phyloP scores from a whole-genome alignment of 305 asterid genomes.

The Rubia tinctorum region DNA sequence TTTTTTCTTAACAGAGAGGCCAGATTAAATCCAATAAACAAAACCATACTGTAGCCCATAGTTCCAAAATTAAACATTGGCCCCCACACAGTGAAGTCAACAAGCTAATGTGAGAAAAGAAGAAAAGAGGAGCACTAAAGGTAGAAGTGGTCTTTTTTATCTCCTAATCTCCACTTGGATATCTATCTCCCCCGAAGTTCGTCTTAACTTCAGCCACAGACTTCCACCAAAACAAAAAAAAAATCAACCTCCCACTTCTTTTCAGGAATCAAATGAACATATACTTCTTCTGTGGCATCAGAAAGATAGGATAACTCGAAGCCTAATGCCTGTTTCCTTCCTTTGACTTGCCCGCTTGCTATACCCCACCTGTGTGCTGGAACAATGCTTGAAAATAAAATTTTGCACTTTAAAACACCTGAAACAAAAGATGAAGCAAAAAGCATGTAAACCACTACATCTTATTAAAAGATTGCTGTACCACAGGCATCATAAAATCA shows the following conservation, averaged over 20 bases:
- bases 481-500: not conserved
- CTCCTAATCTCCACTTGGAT: constrained; percentile 24
- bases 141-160: constrained; percentile 16
- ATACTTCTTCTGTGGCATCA: constrained; percentile 13
- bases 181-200: constrained; percentile 21
- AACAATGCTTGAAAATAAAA: constrained; percentile 35
- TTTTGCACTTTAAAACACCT: constrained; percentile 38
- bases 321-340: constrained; percentile 12
- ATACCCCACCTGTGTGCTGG: constrained; percentile 30
- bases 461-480: no score
- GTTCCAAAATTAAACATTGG: constrained; percentile 4
- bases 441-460: not conserved
- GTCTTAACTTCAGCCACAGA: constrained; percentile 24
- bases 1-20: not conserved
- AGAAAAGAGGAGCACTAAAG: constrained; percentile 16
- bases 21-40: constrained; percentile 8
- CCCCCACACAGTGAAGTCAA: not conserved
- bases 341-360: constrained; percentile 22
- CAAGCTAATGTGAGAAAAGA: constrained; percentile 1
- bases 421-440: constrained; percentile 16
- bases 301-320: constrained; percentile 13
- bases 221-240: constrained; percentile 21
- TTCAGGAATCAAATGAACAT: constrained; percentile 20
- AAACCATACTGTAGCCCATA: constrained; percentile 3
- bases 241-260: constrained; percentile 6